Evolutionary conservation across 2,329 filamentous ascomycete species (phyloP), one percentile per base, ranked within the genome.

Genomic region (Sarocladium strictum): DNA sequence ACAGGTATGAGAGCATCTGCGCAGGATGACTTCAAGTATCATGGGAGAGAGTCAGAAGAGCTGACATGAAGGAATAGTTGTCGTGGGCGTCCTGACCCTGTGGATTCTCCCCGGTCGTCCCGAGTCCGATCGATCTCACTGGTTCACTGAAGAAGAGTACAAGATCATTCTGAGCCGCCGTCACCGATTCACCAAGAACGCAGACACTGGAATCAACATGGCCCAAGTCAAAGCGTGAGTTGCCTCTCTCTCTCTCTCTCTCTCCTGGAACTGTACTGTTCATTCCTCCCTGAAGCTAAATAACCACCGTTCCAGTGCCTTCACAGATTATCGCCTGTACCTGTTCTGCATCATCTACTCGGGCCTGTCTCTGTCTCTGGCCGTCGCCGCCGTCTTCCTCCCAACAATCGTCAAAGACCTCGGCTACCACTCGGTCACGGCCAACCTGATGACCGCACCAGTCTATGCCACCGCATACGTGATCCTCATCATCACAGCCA

Each of bases 321-420:
- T 59, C 49, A 21, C 21, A 14, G 58, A 58, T 27, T 43, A 58
- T 32, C 51, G 58, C 6, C 40, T 59, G 3, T 59, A 58, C 15
- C 56, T 58, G 9, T 59, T 58, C 33, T 54, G 57, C 24, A 24
- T 58, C 14, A 57, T 59, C 14, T 58, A 59, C 37, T 59, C 58
- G 10, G 57, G 55, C 3, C 57, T 59, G 6, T 57, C 56, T 5
- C 27, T 59, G 1, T 59, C 58, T 3, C 50, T 59, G 1, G 58
- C 58, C 4, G 58, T 59, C 19, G 58, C 58, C 4, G 56, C 58
- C 14, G 56, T 58, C 14, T 59, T 59, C 38, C 53, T 59, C 2
- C 57, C 57, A 3, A 59, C 57, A 10, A 56, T 59, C 27, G 56
- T 59, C 27, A 56, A 58, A 32, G 57, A 59, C 33, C 54, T 59